Evolutionary conservation across 176 grass and related monocot species (phyloP), one percentile per base, ranked within the genome.

Genomic region (Rhynchospora breviuscula): DNA sequence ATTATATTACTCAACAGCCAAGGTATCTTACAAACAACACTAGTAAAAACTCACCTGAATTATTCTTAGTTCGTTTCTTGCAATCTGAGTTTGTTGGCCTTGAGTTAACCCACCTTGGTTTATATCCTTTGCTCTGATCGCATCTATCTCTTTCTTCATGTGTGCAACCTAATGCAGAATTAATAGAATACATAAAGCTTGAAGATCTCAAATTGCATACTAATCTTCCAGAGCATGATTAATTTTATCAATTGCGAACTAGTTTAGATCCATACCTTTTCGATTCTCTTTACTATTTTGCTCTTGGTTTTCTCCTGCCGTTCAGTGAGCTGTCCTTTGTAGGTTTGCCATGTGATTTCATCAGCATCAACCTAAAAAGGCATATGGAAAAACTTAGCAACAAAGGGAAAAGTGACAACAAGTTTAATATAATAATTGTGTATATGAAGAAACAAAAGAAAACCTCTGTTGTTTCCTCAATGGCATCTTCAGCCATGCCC

Each of bases 21-120:
- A 52, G 10, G 35, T 26, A 53, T 75, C n/a, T 14, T 75, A 4
- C 21, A 74, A 80, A 1, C 8, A 46, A 22, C 43, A 17, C 31
- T 13, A 40, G 58, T 11, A 43, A 46, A 18, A 63, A 87, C 15
- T 77, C 78, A 93, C 96, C 92, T 98, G 91, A 87, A 91, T 88
- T 79, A 90, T 95, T 67, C 93, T 91, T 90, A 93, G 91, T 82
- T 98, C 96, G 91, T 98, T 98, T 58, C 96, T 87, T 83, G 93
- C 96, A 90, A 98, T 98, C 71, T 98, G 93, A 85, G 96, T 98
- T 93, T 98, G 96, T 70, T 98, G 96, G 85, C 93, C 96, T 93
- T 98, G 96, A 60, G 96, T 98, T 91, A 98, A 86, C 75, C 96
- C 96, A 81, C 96, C 96, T 89, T 98, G 96, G 79, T 88, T 85